A percentile compares a stretch with the other conserved stretches of the same genome.
These are phyloP conservation scores for Xylariaceae sp. DNA, from an alignment of 2,329 filamentous ascomycete genomes.

Conservation along the genomic window DNA sequence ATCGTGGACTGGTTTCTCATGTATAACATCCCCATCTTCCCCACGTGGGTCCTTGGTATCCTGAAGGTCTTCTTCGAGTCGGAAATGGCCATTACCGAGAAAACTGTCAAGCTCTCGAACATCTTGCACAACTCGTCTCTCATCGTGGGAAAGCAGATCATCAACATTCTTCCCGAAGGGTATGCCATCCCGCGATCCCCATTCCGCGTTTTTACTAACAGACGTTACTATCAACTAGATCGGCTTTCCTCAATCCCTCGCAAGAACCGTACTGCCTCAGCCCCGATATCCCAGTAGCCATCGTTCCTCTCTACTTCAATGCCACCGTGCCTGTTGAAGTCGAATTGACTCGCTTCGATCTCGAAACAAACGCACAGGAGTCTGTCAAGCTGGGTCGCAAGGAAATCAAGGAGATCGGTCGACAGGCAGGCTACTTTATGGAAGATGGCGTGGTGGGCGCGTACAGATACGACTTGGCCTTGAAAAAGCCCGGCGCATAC, in stretches of 20 bases:
- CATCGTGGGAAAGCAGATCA: conserved; percentile 93
- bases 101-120: conserved; percentile 78
- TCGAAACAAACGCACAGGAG: conserved; percentile 75
- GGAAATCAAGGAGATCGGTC: conserved; percentile 70
- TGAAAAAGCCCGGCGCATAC: conserved; percentile 87
- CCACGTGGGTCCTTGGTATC: conserved; percentile 60
- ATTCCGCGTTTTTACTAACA: conserved; percentile 30
- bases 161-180: conserved; percentile 95
- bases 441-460: conserved; percentile 56
- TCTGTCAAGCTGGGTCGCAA: conserved; percentile 68
- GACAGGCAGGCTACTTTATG: conserved; percentile 59
- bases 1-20: conserved; percentile 69
- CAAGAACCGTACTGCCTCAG: conserved; percentile 77
- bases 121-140: conserved; percentile 90
- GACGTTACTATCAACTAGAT: conserved; percentile 43
- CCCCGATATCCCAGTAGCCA: conserved; percentile 52
- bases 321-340: conserved; percentile 84
- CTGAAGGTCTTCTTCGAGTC: conserved; percentile 84
- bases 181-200: conserved; percentile 33
- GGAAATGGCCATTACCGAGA: conserved; percentile 89
- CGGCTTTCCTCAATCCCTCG: conserved; percentile 81
- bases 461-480: conserved; percentile 63
- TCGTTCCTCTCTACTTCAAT: conserved; percentile 86
- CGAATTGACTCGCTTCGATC: conserved; percentile 80
- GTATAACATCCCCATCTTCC: conserved; percentile 19